Base-by-base conservation (phyloP, 1,139 yeast genomes). In the Yamadazyma sp. region DNA sequence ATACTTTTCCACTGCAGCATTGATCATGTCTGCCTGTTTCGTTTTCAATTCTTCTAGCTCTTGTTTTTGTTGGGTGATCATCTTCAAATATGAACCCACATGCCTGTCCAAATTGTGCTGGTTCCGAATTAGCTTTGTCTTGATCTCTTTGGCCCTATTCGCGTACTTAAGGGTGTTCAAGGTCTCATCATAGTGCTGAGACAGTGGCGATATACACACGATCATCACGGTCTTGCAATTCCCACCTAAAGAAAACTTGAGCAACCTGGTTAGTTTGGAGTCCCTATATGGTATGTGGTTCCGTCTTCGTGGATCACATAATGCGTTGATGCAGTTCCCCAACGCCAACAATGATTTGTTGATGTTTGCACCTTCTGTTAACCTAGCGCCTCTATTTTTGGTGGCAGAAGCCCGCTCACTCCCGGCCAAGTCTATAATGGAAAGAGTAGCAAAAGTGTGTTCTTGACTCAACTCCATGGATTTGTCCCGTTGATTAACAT, bases 181-280 rank as follows among this genome's bases (percentile, higher is more conserved):
- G 0, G 97, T 89, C 55, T 91, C 98, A 56, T 91, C 97, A 57
- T 87, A 88, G 59, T 91, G 96, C 30, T 73, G 75, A 25, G 87
- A 77, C 46, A 89, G 84, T 0, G 97, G 97, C 3, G 95, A 84
- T 3, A 91, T 78, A 62, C 97, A 91, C 1, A 89, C 97, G 51
- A 91, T 87, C 97, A 91, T 91, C 4, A 88, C 92, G 0, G 98
- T 91, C 59, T 87, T 85, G 62, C 97, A 89, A 56, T 88, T 87
- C 0, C 97, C 97, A 4, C 96, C 96, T n/a, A 91, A 68, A 0
- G 96, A 88, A 56, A 87, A 88, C 56, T 89, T 88, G 41, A 91
- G 73, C 38, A 91, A 66, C 48, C 98, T 66, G 0, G 98, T 91
- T 38, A 91, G 69, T 53, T 89, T 89, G 5, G 96, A 87, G 59